Base-by-base conservation (phyloP, 441 rosid genomes). In the Euphorbia schlechtendalii region DNA sequence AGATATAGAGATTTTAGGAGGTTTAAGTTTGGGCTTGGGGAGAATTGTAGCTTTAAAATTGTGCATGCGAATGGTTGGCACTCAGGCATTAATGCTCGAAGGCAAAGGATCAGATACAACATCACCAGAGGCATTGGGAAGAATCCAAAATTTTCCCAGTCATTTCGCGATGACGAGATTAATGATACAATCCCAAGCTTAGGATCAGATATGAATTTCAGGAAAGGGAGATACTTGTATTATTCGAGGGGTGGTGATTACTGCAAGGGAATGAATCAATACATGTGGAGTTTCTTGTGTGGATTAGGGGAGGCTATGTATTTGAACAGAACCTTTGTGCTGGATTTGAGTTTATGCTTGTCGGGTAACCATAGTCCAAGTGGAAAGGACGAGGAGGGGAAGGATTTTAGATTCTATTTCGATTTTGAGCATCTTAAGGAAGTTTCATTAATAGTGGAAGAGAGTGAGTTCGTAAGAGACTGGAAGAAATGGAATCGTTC, bases 381-480 rank as follows among this genome's bases (percentile, higher is more conserved):
- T 40, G 84, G 84, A 22, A 85, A 81, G 65, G 92, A 89, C 22
- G 94, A 89, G 65, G 96, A 90, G 62, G 97, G 93, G 48, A 94
- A 89, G 71, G 99, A 90, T 73, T 94, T 90, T 69, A 73, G 97
- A 67, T 94, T 67, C 68, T 90, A 94, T 65, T 94, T 94, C 72
- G 93, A 94, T 80, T 90, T 86, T n/a, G 99, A 94, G 80, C 99
- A 89, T 76, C 86, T 94, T 8, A 94, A 94, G 77, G 96, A 90
- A 67, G 73, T 73, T 0, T 92, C 96, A 1, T 83, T 89, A 0
- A 76, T 86, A 28, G 95, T 90, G 54, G 96, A 89, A 69, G 90
- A 90, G 69, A 83, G 83, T 10, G 97, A 89, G 74, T 89, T 94
- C 32, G 61, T 83, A 57, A 77, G 78, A 61, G 87, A 84, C 56